Percentiles rank a stretch among this genome's conserved stretches.
Conservation (phyloP, 176 grass and related monocot species). For the Bothriochloa decipiens region DNA sequence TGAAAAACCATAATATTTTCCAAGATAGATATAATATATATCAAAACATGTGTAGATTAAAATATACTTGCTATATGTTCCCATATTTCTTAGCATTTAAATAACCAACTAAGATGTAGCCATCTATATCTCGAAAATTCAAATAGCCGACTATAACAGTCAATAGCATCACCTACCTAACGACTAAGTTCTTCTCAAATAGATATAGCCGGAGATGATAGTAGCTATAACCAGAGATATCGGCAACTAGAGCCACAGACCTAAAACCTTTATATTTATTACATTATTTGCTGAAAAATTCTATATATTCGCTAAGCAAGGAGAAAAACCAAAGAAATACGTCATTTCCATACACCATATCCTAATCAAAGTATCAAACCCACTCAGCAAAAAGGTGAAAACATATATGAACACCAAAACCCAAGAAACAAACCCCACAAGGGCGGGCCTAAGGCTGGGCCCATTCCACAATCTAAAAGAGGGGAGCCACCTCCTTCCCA, state of each 20-base stretch:
- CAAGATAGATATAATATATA: no score
- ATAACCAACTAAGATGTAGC: no score
- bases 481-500: slow-evolving; percentile 22
- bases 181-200: not conserved
- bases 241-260: fast-evolving
- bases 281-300: not conserved
- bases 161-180: not conserved
- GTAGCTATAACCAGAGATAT: not conserved
- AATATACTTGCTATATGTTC: no score
- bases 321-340: not conserved
- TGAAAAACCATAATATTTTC: no score
- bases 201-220: not conserved
- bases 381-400: not conserved
- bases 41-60: no score
- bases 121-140: not conserved
- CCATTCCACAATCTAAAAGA: slow-evolving; percentile 43
- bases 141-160: not conserved
- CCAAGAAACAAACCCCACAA: slow-evolving; percentile 21
- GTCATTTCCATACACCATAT: not conserved
- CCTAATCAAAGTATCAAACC: no score
- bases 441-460: not conserved
- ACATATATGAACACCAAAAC: not conserved
- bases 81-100: no score
- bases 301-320: not conserved
- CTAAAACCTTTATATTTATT: not conserved